Base-by-base conservation (phyloP, 2,329 filamentous ascomycete species). In the Penicillium sp. region DNA sequence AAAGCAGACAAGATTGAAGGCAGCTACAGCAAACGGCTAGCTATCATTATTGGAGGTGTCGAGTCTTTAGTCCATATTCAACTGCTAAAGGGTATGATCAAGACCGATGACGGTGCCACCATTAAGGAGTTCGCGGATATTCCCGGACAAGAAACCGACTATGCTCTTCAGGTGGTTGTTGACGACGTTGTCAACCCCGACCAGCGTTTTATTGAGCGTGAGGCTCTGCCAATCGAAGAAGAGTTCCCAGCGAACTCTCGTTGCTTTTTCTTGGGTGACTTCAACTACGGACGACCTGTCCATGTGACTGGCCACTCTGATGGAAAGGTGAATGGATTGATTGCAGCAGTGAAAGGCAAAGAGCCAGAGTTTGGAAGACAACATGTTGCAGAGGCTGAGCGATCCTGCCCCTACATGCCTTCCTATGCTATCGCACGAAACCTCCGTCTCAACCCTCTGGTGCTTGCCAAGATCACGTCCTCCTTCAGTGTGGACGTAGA, bases 381-480 rank as follows among this genome's bases (percentile, higher is more conserved):
- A 6, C 86, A 96, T 63, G 91, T 93, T 43, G 75, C 75, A 48
- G 80, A 85, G 54, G 86, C 90, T 18, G 89, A 93, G 70, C 82
- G 81, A 47, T 78, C 81, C 51, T 90, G 86, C 55, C 87, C 85
- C 1, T 99, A 97, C 73, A 86, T 84, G 26, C 92, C 94, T 6
- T 95, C 93, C 0, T 97, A 88, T 71, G 83, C 88, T n/a, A 90
- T 99, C 57, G 90, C 95, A 14, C 89, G 86, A 68, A 86, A 89
- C 69, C 81, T 99, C 11, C 82, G 85, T 4, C 80, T 99, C 58
- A 92, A 96, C 62, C 89, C 92, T 7, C 81, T 99, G 48, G 89
- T 94, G 2, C 79, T 99, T 29, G 96, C 92, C 74, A 99, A 96
- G 80, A 89, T 99, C 67, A 97, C 94, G 0, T 96, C 94, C 1